Conservation (phyloP, 257 asterid species). For the Gentiana macrophylla region DNA sequence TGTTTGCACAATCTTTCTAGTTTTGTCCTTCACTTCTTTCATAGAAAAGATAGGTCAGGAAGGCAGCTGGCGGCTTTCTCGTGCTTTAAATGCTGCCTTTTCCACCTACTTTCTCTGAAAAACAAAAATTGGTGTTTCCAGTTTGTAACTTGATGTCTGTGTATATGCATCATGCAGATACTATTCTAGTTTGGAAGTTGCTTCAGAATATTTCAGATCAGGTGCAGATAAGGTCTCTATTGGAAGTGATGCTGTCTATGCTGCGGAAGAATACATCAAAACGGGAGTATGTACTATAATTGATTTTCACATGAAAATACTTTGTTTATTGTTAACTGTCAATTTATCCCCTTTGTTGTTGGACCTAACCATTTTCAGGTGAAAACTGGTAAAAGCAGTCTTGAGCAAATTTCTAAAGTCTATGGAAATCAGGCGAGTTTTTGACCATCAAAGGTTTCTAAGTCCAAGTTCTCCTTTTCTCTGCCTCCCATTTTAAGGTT, state of each 20-base stretch:
- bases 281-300: conserved; percentile 43
- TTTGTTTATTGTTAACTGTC: conserved; percentile 6
- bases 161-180: conserved; percentile 29
- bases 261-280: conserved; percentile 80
- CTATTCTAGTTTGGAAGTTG: conserved; percentile 95
- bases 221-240: conserved; percentile 97
- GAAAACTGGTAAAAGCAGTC: conserved; percentile 83
- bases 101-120: background rate
- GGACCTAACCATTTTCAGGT: conserved; percentile 30
- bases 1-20: background rate
- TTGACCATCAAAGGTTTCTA: no score
- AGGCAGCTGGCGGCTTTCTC: no score
- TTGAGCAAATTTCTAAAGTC: conserved; percentile 87
- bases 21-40: background rate
- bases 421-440: conserved; percentile 81
- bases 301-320: background rate
- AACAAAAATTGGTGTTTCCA: background rate
- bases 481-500: no score
- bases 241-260: conserved; percentile 98
- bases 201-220: conserved; percentile 94
- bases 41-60: background rate
- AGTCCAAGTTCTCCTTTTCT: no score
- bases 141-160: background rate
- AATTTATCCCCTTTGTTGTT: background rate
- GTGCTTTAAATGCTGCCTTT: background rate